These are phyloP conservation scores for Dichomitus squalens DNA, from an alignment of 1,284 basidiomycete genomes.

Conservation along the genomic window DNA sequence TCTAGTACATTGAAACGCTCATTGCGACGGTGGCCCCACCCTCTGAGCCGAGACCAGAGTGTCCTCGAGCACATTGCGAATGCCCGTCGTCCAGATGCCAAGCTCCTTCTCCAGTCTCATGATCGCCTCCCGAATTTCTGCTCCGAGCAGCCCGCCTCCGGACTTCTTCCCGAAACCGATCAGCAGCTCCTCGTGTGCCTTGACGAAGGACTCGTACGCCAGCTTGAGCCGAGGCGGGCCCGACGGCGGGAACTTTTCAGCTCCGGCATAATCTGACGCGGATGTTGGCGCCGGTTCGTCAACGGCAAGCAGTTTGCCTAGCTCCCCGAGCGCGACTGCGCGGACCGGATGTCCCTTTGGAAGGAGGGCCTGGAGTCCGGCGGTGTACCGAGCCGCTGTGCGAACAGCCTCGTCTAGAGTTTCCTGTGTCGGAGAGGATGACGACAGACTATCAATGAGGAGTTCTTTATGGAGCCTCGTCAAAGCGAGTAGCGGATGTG, in stretches of 20 bases:
- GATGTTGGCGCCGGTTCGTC: conserved; percentile 58
- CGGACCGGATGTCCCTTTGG: conserved; percentile 77
- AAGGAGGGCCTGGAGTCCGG: conserved; percentile 59
- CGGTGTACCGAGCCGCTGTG: conserved; percentile 56
- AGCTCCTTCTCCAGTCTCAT: conserved; percentile 70
- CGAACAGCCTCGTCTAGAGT: conserved; percentile 65
- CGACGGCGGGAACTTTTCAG: conserved; percentile 57
- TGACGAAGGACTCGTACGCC: conserved; percentile 63
- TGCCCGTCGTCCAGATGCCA: conserved; percentile 61
- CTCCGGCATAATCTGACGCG: conserved; percentile 4
- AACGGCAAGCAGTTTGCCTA: conserved; percentile 80
- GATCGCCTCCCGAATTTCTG: conserved; percentile 53
- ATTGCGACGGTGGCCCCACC: neutral
- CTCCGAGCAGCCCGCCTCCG: conserved; percentile 65
- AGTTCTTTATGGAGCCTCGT: conserved; percentile 70
- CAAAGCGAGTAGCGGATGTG: conserved; percentile 79
- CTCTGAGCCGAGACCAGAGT: conserved; percentile 13
- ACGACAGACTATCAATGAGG: conserved; percentile 54
- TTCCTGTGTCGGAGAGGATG: conserved; percentile 42
- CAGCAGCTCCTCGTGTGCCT: conserved; percentile 59
- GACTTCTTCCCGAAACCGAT: conserved; percentile 64
- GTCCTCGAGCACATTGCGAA: conserved; percentile 50
- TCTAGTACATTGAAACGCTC: neutral
- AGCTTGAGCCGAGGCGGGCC: conserved; percentile 62
- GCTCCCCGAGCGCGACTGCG: conserved; percentile 75